Evolutionary conservation across 2,329 filamentous ascomycete species (phyloP).

Genomic region (Lasiodiplodia gonubiensis): DNA sequence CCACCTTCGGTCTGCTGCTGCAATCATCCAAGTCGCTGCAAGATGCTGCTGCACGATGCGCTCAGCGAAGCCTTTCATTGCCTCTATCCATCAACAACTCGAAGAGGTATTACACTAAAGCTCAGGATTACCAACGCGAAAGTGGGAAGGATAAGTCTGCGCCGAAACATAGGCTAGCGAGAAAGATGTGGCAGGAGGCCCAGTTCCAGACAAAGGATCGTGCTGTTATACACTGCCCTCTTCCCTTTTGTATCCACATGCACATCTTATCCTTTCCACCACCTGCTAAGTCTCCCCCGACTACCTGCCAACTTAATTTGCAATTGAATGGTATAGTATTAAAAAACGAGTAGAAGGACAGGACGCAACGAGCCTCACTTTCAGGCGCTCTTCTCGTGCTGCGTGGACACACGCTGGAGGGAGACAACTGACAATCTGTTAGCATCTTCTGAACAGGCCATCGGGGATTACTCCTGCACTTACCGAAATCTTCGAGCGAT

Average conservation of each 20-base stretch:
- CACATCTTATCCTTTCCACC: not conserved
- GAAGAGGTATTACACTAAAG: constrained; percentile 10
- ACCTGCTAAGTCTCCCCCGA: not conserved
- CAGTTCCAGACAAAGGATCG: constrained; percentile 19
- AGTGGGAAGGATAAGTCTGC: constrained; percentile 7
- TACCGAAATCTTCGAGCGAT: constrained; percentile 87
- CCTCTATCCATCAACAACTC: constrained; percentile 6
- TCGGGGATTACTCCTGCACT: constrained; percentile 50
- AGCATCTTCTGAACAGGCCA: constrained; percentile 44
- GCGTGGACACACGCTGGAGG: constrained; percentile 85
- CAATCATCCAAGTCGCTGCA: not conserved
- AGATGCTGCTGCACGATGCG: not conserved
- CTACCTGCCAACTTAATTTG: not conserved
- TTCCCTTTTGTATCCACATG: constrained; percentile 21
- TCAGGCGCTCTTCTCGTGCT: constrained; percentile 87
- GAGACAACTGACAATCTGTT: constrained; percentile 73
- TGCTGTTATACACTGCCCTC: constrained; percentile 7
- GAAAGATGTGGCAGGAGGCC: constrained; percentile 3
- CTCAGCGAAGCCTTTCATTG: constrained; percentile 3
- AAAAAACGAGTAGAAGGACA: constrained; percentile 12
- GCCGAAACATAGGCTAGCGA: not conserved
- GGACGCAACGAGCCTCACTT: constrained; percentile 6
- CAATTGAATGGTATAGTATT: constrained; percentile 24
- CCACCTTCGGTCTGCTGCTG: not conserved
- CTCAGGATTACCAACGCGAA: constrained; percentile 6